Conservation (phyloP, 345 rosid species). For the Abelmoschus esculentus region DNA sequence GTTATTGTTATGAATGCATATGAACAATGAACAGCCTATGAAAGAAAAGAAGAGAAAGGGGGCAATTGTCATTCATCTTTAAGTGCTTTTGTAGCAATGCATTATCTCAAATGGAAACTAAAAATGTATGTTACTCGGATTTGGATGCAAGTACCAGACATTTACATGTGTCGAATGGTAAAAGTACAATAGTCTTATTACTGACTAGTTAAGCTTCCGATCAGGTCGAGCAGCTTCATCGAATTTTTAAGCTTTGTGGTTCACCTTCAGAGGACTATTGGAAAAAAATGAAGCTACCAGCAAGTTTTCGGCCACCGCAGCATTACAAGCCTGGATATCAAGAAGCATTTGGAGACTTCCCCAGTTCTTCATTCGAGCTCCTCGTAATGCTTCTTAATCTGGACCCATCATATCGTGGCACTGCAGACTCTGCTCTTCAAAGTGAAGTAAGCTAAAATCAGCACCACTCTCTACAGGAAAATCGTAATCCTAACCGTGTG, state of each 20-base stretch:
- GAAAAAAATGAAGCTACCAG: constrained; percentile 57
- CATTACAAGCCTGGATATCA: constrained; percentile 60
- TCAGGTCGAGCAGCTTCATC: constrained; percentile 88
- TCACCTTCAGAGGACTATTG: constrained; percentile 78
- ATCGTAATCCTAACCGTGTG: neutral
- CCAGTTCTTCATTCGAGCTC: constrained; percentile 45
- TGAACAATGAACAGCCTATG: no score
- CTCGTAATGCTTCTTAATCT: constrained; percentile 54
- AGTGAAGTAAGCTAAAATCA: constrained; percentile 35
- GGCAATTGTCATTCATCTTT: no score
- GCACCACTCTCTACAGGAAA: neutral
- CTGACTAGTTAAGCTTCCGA: constrained; percentile 10
- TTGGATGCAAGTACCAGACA: no score
- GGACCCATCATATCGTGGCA: constrained; percentile 63
- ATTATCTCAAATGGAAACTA: no score
- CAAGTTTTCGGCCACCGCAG: constrained; percentile 66
- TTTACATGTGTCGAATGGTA: no score
- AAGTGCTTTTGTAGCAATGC: no score
- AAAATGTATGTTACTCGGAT: no score
- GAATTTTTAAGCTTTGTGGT: constrained; percentile 83
- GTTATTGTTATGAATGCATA: no score
- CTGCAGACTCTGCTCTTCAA: constrained; percentile 62
- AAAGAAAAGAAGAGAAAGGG: no score
- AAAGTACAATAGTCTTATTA: neutral
- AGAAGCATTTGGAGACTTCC: constrained; percentile 56